These are phyloP conservation scores for Fusarium compactum DNA, from an alignment of 2,329 filamentous ascomycete species.

Conservation along the genomic window DNA sequence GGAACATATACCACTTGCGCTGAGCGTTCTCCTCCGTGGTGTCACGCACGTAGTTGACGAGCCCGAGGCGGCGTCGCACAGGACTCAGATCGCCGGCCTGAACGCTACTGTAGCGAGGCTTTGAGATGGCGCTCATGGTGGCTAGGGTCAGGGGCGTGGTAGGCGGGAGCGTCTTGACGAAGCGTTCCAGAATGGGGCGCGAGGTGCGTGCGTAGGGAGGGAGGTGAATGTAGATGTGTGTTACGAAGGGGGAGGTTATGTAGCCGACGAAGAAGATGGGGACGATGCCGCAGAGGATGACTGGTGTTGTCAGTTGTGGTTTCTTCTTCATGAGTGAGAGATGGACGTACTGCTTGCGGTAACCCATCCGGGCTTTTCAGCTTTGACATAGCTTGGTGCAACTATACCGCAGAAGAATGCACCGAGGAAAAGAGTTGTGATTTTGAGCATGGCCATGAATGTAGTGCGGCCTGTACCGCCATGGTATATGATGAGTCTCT, in stretches of 20 bases:
- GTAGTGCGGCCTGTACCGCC: slow-evolving; percentile 75
- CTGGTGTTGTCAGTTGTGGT: slow-evolving; percentile 52
- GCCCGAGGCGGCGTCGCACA: slow-evolving; percentile 50
- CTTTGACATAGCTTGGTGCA: slow-evolving; percentile 68
- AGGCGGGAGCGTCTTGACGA: slow-evolving; percentile 61
- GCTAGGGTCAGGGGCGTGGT: slow-evolving; percentile 62
- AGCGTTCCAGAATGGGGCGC: slow-evolving; percentile 65
- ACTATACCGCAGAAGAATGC: slow-evolving; percentile 74
- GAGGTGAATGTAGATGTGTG: slow-evolving; percentile 76
- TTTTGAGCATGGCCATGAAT: slow-evolving; percentile 76
- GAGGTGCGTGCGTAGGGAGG: slow-evolving; percentile 74
- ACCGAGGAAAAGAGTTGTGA: slow-evolving; percentile 77
- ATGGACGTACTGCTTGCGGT: slow-evolving; percentile 54
- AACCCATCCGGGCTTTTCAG: slow-evolving; percentile 53
- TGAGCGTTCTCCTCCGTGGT: slow-evolving; percentile 50
- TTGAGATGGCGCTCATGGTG: slow-evolving; percentile 67
- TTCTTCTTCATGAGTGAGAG: neutral
- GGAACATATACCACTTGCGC: slow-evolving; percentile 57
- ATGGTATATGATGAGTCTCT: slow-evolving; percentile 78
- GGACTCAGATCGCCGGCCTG: slow-evolving; percentile 55
- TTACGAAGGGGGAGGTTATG: slow-evolving; percentile 77
- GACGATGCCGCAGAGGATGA: slow-evolving; percentile 69
- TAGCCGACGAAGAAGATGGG: slow-evolving; percentile 75
- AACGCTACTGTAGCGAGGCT: slow-evolving; percentile 63
- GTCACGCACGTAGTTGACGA: slow-evolving; percentile 58